These are phyloP conservation scores for Fusarium multiceps DNA, from an alignment of 2,329 filamentous ascomycete species.

Conservation along the genomic window DNA sequence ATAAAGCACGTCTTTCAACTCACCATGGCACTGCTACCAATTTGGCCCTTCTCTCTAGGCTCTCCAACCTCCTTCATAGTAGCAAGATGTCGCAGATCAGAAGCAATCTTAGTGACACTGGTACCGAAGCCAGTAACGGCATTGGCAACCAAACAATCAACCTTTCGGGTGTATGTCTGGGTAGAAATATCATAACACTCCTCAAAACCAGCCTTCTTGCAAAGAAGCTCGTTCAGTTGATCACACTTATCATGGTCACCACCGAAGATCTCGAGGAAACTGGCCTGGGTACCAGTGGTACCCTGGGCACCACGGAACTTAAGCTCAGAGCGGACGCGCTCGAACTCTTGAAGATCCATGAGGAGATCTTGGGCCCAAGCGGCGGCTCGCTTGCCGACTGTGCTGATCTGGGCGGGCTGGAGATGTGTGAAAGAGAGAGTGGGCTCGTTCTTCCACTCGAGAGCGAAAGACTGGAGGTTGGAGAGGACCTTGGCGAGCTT, in stretches of 20 bases:
- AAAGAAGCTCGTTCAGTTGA: slow-evolving; percentile 10
- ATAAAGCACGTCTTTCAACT: neutral
- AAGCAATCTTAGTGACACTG: slow-evolving; percentile 74
- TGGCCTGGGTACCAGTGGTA: slow-evolving; percentile 34
- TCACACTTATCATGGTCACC: slow-evolving; percentile 16
- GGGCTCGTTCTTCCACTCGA: slow-evolving; percentile 29
- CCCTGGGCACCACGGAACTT: slow-evolving; percentile 13
- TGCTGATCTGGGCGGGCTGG: slow-evolving; percentile 32
- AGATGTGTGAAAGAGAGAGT: slow-evolving; percentile 20
- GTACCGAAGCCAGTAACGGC: slow-evolving; percentile 81
- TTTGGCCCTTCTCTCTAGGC: slow-evolving; percentile 1
- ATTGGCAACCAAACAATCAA: slow-evolving; percentile 79
- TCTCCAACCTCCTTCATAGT: slow-evolving; percentile 84
- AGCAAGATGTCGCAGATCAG: slow-evolving; percentile 79
- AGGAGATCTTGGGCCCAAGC: slow-evolving; percentile 35
- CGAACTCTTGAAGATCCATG: slow-evolving; percentile 28
- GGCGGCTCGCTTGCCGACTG: slow-evolving; percentile 31
- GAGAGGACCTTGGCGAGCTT: slow-evolving; percentile 32
- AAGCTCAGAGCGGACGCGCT: slow-evolving; percentile 25
- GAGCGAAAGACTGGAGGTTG: slow-evolving; percentile 25
- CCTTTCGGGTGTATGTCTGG: slow-evolving; percentile 70
- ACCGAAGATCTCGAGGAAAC: slow-evolving; percentile 22
- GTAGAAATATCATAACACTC: slow-evolving; percentile 32
- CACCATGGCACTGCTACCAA: slow-evolving; percentile 13
- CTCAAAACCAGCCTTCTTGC: slow-evolving; percentile 13